These are phyloP conservation scores for Paratrimastix pyriformis DNA, from an alignment of 78 protist genomes.

Conservation along the genomic window DNA sequence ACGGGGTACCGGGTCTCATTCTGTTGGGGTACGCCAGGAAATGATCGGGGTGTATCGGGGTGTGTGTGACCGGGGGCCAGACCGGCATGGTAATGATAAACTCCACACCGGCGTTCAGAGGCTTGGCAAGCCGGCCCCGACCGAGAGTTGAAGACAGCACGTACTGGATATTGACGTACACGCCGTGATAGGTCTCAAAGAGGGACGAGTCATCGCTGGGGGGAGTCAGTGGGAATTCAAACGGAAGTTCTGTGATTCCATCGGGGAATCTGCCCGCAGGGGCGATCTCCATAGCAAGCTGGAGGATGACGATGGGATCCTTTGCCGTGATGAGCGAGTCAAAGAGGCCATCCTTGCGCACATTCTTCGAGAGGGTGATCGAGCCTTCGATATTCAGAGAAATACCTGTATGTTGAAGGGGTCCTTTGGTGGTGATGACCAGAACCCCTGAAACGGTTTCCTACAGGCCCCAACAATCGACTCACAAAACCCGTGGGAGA, in stretches of 20 bases:
- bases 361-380: not conserved
- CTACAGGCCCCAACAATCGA: not conserved
- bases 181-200: constrained; percentile 84
- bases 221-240: constrained; percentile 60
- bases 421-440: not conserved
- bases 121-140: constrained; percentile 51
- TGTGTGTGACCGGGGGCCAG: not conserved
- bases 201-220: constrained; percentile 26
- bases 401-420: constrained; percentile 7
- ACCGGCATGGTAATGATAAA: constrained; percentile 56
- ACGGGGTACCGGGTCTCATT: not conserved
- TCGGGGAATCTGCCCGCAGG: constrained; percentile 43
- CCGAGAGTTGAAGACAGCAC: constrained; percentile 31
- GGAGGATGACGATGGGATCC: constrained; percentile 49
- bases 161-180: constrained; percentile 53
- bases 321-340: not conserved
- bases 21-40: not conserved
- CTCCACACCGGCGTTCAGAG: constrained; percentile 37
- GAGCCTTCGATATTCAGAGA: not conserved
- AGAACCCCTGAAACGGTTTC: not conserved
- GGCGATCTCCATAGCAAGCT: constrained; percentile 25
- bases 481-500: not conserved
- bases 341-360: not conserved
- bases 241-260: constrained; percentile 72
- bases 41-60: not conserved